Evolutionary conservation across 1,284 basidiomycete genomes (phyloP).

Genomic region (Trichosporon coremiiforme): DNA sequence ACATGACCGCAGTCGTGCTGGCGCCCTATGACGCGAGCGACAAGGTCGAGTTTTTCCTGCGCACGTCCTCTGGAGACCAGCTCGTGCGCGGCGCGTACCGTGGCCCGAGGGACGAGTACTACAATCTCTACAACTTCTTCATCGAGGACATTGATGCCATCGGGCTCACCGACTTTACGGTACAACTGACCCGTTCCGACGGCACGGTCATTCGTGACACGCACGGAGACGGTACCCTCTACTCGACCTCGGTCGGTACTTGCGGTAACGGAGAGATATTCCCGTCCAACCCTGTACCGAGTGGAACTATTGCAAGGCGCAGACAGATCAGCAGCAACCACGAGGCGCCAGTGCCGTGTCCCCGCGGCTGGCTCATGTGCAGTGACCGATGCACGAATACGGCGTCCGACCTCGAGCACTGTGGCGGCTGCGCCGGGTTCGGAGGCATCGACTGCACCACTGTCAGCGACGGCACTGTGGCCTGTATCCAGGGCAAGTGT

Average conservation of each 20-base stretch:
- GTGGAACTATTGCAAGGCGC: background rate
- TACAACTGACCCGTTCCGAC: slow-evolving; percentile 22
- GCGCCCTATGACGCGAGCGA: slow-evolving; percentile 27
- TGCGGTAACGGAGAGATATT: background rate
- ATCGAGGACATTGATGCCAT: slow-evolving; percentile 20
- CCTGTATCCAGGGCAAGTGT: slow-evolving; percentile 25
- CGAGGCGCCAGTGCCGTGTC: background rate
- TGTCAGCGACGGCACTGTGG: slow-evolving; percentile 17
- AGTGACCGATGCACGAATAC: slow-evolving; percentile 22
- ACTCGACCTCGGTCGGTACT: background rate
- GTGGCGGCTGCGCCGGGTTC: slow-evolving; percentile 27
- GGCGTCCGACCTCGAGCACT: slow-evolving; percentile 25
- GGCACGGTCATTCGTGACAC: slow-evolving; percentile 26
- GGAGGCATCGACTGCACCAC: slow-evolving; percentile 32
- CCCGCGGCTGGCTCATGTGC: slow-evolving; percentile 20
- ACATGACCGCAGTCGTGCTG: slow-evolving; percentile 30
- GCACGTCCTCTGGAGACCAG: slow-evolving; percentile 1
- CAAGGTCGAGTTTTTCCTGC: slow-evolving; percentile 28
- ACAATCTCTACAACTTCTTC: slow-evolving; percentile 28
- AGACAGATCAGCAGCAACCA: background rate
- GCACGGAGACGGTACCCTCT: slow-evolving; percentile 22
- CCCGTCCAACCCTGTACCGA: background rate
- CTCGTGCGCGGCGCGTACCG: slow-evolving; percentile 23
- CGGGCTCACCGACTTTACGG: slow-evolving; percentile 20
- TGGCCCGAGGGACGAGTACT: slow-evolving; percentile 22